Evolutionary conservation across 2,329 filamentous ascomycete species (phyloP), one percentile per base, ranked within the genome.

Genomic region (Cladophialophora psammophila): DNA sequence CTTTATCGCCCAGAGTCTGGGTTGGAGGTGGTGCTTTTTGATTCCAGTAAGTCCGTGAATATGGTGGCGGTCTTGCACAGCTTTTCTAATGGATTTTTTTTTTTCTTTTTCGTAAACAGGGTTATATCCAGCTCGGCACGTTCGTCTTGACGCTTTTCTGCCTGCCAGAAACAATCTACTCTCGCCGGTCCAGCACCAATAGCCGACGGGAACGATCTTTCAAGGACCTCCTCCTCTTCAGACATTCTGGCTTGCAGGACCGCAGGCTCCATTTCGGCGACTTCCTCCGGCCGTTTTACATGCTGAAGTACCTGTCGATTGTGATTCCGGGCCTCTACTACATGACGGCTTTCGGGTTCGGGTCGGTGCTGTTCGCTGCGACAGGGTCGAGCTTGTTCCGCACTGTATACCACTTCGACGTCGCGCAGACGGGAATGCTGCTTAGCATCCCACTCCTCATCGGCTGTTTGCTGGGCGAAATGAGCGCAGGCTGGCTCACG

Each of bases 251-350:
- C 31, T 40, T 60, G 7, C 61, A 55, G 52, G 34, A 61, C 18
- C 70, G 71, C 52, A 61, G 48, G 32, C 42, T 73, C 10, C 60
- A 45, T 7, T 35, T 71, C n/a, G 55, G 60, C 38, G 74, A 75
- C 52, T 75, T 75, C 45, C 64, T 68, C 2, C 66, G 70, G 42
- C 66, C 66, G 48, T 73, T 75, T 53, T 60, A 64, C 60, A 74
- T 75, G 74, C 69, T 75, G 8, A 71, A 64, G 50, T 75, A 75
- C 61, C 72, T 72, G n/a, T 61, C 66, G 9, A 72, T 75, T 32
- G 50, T 72, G 20, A 62, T 75, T 15, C 72, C 74, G 13, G 69
- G 66, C 5, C 34, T 74, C 9, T 75, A 74, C 61, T 75, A 75
- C 66, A 67, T 64, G 55, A 67, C 72, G n/a, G 60, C 68, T 26